Conservation (phyloP, 352 stramenopile genomes). For the Phytophthora megakarya region DNA sequence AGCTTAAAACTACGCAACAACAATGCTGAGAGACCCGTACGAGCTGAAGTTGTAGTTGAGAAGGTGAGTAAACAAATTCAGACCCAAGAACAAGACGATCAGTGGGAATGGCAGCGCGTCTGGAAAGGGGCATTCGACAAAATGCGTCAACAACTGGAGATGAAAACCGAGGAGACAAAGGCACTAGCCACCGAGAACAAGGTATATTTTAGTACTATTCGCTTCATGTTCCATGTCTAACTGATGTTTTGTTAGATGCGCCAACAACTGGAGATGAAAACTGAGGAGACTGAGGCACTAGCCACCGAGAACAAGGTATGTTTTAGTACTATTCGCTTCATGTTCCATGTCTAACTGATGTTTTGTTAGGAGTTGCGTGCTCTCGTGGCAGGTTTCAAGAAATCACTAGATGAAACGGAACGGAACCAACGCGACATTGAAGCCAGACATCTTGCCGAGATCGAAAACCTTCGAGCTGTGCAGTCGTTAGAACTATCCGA, state of each 20-base stretch:
- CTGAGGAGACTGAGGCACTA: constrained; percentile 39
- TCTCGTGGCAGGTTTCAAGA: constrained; percentile 46
- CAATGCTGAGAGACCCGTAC: constrained; percentile 9
- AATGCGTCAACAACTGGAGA: constrained; percentile 48
- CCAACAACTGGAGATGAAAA: constrained; percentile 40
- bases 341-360: not conserved
- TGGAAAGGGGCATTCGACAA: constrained; percentile 78
- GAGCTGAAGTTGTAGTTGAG: constrained; percentile 9
- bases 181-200: constrained; percentile 35
- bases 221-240: too few relatives aligned
- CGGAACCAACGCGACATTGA: constrained; percentile 37
- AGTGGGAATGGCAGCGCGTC: constrained; percentile 72
- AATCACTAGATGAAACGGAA: constrained; percentile 44
- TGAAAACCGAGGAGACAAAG: constrained; percentile 37
- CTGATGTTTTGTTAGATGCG: too few relatives aligned
- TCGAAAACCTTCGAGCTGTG: constrained; percentile 49
- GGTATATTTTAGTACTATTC: too few relatives aligned
- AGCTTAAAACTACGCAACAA: constrained; percentile 4
- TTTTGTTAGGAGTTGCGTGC: constrained; percentile 46
- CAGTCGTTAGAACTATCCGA: constrained; percentile 59
- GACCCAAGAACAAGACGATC: constrained; percentile 62
- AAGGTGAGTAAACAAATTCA: constrained; percentile 58
- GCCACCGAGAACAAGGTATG: constrained; percentile 52
- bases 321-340: not conserved
- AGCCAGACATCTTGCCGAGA: constrained; percentile 44